Evolutionary conservation across 2,329 filamentous ascomycete species (phyloP).

Genomic region (Alternaria viburni): DNA sequence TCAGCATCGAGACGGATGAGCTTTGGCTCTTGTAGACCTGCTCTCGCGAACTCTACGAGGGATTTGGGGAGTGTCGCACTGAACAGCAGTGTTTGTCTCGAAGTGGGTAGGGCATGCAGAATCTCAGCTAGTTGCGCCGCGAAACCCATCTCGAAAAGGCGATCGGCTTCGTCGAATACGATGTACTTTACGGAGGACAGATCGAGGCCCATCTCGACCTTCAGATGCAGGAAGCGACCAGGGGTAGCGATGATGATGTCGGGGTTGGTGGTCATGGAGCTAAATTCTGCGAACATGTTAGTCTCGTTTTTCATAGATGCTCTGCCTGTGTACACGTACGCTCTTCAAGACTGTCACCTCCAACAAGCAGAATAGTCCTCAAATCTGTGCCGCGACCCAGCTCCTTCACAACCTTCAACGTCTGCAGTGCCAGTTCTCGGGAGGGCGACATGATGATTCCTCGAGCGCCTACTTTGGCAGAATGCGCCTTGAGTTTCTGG

Average conservation of each 20-base stretch:
- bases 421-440: constrained; percentile 92
- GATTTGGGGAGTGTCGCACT: constrained; percentile 94
- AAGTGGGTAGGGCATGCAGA: constrained; percentile 81
- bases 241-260: constrained; percentile 98
- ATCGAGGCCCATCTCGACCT: constrained; percentile 94
- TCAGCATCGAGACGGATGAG: constrained; percentile 91
- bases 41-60: constrained; percentile 92
- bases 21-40: constrained; percentile 89
- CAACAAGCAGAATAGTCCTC: constrained; percentile 87
- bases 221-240: constrained; percentile 92
- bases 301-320: neutral
- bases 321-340: constrained; percentile 47
- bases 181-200: constrained; percentile 92
- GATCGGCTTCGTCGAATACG: constrained; percentile 96
- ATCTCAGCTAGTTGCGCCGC: constrained; percentile 92
- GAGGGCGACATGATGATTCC: constrained; percentile 91
- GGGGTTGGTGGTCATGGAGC: constrained; percentile 89
- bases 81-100: constrained; percentile 89
- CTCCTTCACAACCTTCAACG: constrained; percentile 94
- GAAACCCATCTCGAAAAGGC: constrained; percentile 98
- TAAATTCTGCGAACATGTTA: constrained; percentile 65
- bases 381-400: constrained; percentile 88
- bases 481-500: constrained; percentile 87
- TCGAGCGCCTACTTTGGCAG: constrained; percentile 81
- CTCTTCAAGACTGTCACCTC: constrained; percentile 93